These are phyloP conservation scores for Leptographium wingfieldii DNA, from an alignment of 2,329 filamentous ascomycete species.

Conservation along the genomic window DNA sequence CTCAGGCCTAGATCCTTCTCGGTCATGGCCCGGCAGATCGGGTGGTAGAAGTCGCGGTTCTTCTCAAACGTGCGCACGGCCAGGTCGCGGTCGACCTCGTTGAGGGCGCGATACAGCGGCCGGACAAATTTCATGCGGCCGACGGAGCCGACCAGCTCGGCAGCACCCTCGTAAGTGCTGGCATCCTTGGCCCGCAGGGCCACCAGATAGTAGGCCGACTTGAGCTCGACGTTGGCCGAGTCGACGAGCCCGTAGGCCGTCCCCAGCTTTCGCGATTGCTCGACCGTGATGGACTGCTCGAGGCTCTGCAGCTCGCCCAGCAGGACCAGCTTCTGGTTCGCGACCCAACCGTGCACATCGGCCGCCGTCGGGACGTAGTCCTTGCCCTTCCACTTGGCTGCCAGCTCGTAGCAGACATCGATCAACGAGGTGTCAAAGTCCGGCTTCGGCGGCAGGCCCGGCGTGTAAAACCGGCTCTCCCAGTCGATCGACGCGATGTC, in stretches of 20 bases:
- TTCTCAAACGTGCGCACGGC: slow-evolving; percentile 75
- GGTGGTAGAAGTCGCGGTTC: slow-evolving; percentile 89
- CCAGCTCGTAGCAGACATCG: slow-evolving; percentile 71
- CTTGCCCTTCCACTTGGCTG: slow-evolving; percentile 62
- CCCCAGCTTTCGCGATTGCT: slow-evolving; percentile 60
- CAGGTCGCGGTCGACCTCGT: slow-evolving; percentile 58
- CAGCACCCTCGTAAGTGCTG: slow-evolving; percentile 56
- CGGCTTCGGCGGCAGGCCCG: slow-evolving; percentile 81
- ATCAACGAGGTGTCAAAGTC: slow-evolving; percentile 81
- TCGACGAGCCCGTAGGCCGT: slow-evolving; percentile 57
- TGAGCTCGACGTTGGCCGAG: slow-evolving; percentile 80
- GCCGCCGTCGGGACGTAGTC: slow-evolving; percentile 49
- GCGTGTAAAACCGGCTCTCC: slow-evolving; percentile 80
- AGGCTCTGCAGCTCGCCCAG: slow-evolving; percentile 67
- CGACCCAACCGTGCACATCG: slow-evolving; percentile 64
- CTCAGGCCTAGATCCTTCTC: slow-evolving; percentile 61
- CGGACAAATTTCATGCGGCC: slow-evolving; percentile 97
- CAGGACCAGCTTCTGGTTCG: slow-evolving; percentile 87
- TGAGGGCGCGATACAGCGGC: slow-evolving; percentile 66
- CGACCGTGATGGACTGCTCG: slow-evolving; percentile 45
- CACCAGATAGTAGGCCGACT: slow-evolving; percentile 66
- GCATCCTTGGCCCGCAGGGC: slow-evolving; percentile 63
- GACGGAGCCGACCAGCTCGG: slow-evolving; percentile 64
- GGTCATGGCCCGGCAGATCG: slow-evolving; percentile 76
- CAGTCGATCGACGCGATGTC: slow-evolving; percentile 70